phyloP scores from a whole-genome alignment of 1,284 basidiomycete genomes.

The Papiliotrema nemorosa region DNA sequence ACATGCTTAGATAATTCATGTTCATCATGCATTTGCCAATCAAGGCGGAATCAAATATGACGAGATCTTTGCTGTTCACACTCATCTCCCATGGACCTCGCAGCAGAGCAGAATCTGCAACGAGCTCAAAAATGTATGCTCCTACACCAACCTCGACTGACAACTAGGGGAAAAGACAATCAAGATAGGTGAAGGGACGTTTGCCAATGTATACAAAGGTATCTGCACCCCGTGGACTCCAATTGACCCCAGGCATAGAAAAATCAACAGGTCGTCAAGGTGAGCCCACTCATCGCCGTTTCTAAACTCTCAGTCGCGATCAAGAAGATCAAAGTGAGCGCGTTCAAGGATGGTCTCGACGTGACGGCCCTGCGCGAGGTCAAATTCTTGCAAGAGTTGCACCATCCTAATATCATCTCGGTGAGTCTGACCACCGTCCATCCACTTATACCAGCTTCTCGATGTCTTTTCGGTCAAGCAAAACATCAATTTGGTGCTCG shows the following conservation, averaged over 20 bases:
- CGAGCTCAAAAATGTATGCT: slow-evolving; percentile 37
- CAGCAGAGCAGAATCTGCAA: slow-evolving; percentile 35
- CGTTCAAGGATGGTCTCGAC: slow-evolving; percentile 96
- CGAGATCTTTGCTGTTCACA: too few species aligned
- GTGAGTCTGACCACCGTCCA: slow-evolving; percentile 50
- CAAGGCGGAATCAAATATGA: too few species aligned
- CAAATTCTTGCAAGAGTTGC: slow-evolving; percentile 90
- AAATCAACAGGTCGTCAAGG: slow-evolving; percentile 38
- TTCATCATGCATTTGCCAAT: too few species aligned
- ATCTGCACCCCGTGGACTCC: slow-evolving; percentile 17
- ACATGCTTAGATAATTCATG: too few species aligned
- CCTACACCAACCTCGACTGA: background rate
- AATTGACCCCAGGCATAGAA: slow-evolving; percentile 24
- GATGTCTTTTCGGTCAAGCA: slow-evolving; percentile 97
- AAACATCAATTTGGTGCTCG: slow-evolving; percentile 94
- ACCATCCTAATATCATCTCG: slow-evolving; percentile 93
- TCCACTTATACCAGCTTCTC: slow-evolving; percentile 61
- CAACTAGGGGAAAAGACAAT: slow-evolving; percentile 61
- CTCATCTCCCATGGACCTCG: slow-evolving; percentile 48
- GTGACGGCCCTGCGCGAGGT: slow-evolving; percentile 99
- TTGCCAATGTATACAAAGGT: slow-evolving; percentile 95
- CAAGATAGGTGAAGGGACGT: slow-evolving; percentile 94
- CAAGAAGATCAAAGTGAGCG: slow-evolving; percentile 96
- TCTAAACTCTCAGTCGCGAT: slow-evolving; percentile 68
- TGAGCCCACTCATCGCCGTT: slow-evolving; percentile 9